Percentiles rank a stretch among this genome's conserved stretches.
Conservation (phyloP, 2,329 filamentous ascomycete species). For the Rhinocladiella similis region DNA sequence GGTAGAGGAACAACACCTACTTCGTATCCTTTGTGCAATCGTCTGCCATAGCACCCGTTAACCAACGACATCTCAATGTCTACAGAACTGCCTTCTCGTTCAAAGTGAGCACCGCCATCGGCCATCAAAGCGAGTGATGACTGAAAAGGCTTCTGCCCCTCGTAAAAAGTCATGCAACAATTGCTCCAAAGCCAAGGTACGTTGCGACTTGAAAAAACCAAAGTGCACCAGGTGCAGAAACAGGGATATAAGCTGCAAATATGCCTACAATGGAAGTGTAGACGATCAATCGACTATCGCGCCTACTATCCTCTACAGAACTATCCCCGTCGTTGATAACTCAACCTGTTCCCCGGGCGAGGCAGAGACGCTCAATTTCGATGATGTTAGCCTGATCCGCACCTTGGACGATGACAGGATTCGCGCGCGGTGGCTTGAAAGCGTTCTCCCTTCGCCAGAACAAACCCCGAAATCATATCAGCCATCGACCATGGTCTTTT, state of each 20-base stretch:
- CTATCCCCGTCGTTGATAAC: too few relatives aligned
- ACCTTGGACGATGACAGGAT: conserved; percentile 51
- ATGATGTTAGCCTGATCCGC: conserved; percentile 38
- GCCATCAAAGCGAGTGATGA: not conserved
- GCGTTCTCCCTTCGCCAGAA: conserved; percentile 47
- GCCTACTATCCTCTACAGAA: not conserved
- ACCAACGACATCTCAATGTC: too few relatives aligned
- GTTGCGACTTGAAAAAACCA: conserved; percentile 14
- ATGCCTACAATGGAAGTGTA: not conserved
- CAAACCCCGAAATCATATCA: conserved; percentile 48
- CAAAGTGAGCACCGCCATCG: too few relatives aligned
- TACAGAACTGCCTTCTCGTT: too few relatives aligned
- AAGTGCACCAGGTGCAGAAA: conserved; percentile 11
- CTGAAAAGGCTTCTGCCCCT: not conserved
- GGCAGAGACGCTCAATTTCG: conserved; percentile 5
- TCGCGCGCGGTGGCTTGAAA: conserved; percentile 51
- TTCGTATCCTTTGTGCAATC: too few relatives aligned
- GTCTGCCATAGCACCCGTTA: too few relatives aligned
- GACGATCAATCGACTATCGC: not conserved
- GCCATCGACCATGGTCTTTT: conserved; percentile 39
- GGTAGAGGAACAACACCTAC: too few relatives aligned
- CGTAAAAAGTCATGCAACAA: conserved; percentile 14
- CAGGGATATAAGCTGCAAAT: conserved; percentile 5
- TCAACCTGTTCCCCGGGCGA: not conserved
- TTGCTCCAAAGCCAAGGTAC: conserved; percentile 17